Evolutionary conservation across 2,329 filamentous ascomycete genomes (phyloP), one percentile per base, ranked within the genome.

Genomic region (Chaetoscypha palmicola): DNA sequence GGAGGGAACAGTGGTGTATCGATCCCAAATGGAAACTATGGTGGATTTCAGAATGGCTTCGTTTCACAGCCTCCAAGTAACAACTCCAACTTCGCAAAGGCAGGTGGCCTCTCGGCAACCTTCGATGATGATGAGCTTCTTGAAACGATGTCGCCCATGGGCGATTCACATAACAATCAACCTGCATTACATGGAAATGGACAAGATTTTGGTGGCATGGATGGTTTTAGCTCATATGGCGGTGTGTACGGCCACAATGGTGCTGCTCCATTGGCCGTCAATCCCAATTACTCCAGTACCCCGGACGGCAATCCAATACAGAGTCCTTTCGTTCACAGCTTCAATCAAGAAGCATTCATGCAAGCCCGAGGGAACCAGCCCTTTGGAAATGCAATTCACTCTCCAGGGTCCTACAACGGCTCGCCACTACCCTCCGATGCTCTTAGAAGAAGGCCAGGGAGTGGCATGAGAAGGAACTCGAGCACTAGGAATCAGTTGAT

Each of bases 291-390:
- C 65, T 95, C 91, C 16, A 87, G 86, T 62, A 95, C 90, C 2
- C 90, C 91, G 3, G 91, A 97, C 49, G 88, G 88, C 41, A 84
- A 88, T 41, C 89, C 91, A 4, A 91, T 95, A 48, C 86, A 94
- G 60, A 96, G 89, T 58, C 91, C 91, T 0, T 96, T 89, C 59
- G 76, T 86, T 32, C n/a, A 24, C 20, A 81, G 76, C 59, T 92
- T 90, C 69, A 83, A 81, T 65, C 84, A 85, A 59, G 73, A 74
- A 26, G 85, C 89, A 52, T 94, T 88, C 63, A 79, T 84, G 34
- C 76, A 77, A 46, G 81, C 84, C 57, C 76, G 79, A 71, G 12
- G 72, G 76, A n/a, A n/a, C 42, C 33, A 32, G 32, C 68, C 73
- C 12, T 76, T 80, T 47, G 71, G 70, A 46, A 71, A 66, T 42